Evolutionary conservation across 164 flowering plant species (phyloP), one percentile per base, ranked within the genome.

Genomic region (Cinnamomum chago): DNA sequence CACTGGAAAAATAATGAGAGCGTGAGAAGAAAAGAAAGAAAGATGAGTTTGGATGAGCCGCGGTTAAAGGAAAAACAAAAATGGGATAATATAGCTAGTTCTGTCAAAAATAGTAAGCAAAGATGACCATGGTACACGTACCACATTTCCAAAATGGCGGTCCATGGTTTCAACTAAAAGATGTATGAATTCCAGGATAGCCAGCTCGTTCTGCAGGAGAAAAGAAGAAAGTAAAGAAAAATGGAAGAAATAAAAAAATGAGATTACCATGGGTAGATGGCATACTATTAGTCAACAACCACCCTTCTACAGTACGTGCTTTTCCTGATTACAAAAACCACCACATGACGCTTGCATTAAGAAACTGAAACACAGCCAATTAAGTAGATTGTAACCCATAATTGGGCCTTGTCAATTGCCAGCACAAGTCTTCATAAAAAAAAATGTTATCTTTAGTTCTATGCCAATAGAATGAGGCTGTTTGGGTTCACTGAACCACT

Each of bases 61-160:
- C 9, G 2, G 23, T 22, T 60, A 69, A 9, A 27, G 58, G n/a
- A 23, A 30, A 70, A 65, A 24, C 62, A n/a, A 28, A 22, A 65
- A 5, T 0, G 22, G 62, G 27, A 33, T 47, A 22, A 33, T 28
- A 30, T n/a, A 51, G 28, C 35, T 58, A 13, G 50, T 50, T 13
- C 50, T 25, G n/a, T 55, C 2, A 27, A 70, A 13, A 25, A 51
- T 11, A 11, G 25, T 55, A 52, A 27, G 12, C 14, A 40, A 40
- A 24, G 20, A 66, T 25, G 40, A 14, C 24, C 33, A 17, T 6
- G 23, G 10, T 4, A 55, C 51, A 79, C 89, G 80, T 83, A 94
- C 99, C 95, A 96, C 97, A 83, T 96, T 96, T 73, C 99, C 99
- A 79, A 96, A 96, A 80, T 92, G 98, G 55, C 94, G 93, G 73